phyloP scores from a whole-genome alignment of 139 green algal species.

The Yamagishiella unicocca region DNA sequence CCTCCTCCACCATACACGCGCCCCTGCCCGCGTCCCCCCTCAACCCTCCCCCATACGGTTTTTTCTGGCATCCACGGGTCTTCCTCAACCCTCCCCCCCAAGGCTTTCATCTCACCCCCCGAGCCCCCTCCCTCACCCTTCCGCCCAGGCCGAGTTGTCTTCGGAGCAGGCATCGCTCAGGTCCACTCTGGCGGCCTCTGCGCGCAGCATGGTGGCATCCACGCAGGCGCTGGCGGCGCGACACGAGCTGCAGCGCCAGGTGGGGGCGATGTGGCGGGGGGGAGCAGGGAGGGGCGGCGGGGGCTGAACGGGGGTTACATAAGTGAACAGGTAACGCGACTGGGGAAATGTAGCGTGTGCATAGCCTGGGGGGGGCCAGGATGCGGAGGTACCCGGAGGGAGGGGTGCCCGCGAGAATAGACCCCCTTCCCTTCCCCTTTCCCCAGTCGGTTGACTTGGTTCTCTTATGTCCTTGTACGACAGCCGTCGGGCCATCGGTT shows the following conservation, averaged over 20 bases:
- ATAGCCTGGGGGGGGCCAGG: background rate
- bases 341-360: too few species aligned
- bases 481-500: background rate
- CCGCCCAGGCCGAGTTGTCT: background rate
- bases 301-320: background rate
- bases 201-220: background rate
- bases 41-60: background rate
- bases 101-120: too few species aligned
- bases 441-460: too few species aligned
- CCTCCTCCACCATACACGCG: background rate
- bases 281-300: too few species aligned
- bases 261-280: too few species aligned
- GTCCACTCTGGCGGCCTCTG: background rate
- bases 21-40: background rate
- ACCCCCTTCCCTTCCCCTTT: too few species aligned
- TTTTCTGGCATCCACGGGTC: too few species aligned
- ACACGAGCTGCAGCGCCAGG: conserved; percentile 23
- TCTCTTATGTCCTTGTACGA: too few species aligned
- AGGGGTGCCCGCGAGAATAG: background rate
- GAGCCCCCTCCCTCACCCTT: background rate
- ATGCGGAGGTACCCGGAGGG: background rate
- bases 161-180: background rate
- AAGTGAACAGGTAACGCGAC: too few species aligned
- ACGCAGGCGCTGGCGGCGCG: background rate
- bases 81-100: too few species aligned